Evolutionary conservation across 2,329 filamentous ascomycete genomes (phyloP), one percentile per base, ranked within the genome.

Genomic region (Penicillium sp.): DNA sequence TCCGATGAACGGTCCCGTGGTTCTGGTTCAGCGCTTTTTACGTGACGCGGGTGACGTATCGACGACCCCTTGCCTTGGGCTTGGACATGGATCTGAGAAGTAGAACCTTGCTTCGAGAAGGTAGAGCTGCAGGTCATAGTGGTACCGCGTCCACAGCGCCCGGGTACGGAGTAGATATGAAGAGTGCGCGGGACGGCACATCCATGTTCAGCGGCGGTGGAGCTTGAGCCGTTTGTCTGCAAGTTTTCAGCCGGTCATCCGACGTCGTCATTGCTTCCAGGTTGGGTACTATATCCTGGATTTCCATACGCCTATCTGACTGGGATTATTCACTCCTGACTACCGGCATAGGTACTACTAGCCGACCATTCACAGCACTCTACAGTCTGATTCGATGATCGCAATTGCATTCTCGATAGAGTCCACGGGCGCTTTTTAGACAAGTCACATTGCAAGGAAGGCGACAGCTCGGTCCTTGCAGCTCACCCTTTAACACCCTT

Each of bases 381-480:
- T 22, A 11, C 14, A 4, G 4, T 14, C 41, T 48, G 11, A 43
- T 30, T 47, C 27, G 20, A 25, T 16, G 13, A 41, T 41, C 39
- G 13, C 22, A 14, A 40, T 40, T 14, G 20, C 38, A 27, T 25
- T n/a, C 22, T n/a, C 22, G 18, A 39, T 39, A 39, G n/a, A 10
- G 16, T 11, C 36, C 16, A 42, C 16, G 20, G 14, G 38, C 28
- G 44, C 39, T 28, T 50, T 48, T 54, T 24, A 46, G 63, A 67
- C 64, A 55, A 66, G 64, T 68, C 64, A 69, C 54, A 66, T 65
- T 46, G 51, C 56, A 50, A 60, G 63, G 55, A 54, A 40, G 41
- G 44, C 58, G 50, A 55, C 55, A 56, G 48, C 44, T 56, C 45
- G 55, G 55, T 67, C 63, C 64, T 68, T 69, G 63, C 62, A 66